These are phyloP conservation scores for Cydonia oblonga DNA, from an alignment of 331 rosid genomes.

Conservation along the genomic window DNA sequence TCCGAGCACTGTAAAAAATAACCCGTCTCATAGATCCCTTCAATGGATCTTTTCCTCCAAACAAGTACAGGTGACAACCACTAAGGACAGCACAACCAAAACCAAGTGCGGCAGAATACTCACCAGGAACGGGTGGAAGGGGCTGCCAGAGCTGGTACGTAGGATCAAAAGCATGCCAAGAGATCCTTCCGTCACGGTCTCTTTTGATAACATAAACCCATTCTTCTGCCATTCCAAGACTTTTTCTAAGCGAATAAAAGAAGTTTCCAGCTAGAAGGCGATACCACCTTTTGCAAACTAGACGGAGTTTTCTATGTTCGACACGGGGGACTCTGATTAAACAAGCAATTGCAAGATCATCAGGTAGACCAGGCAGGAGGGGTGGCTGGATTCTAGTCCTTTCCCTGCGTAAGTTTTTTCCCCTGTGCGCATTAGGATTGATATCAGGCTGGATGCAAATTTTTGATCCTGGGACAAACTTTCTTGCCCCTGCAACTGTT, in stretches of 20 bases:
- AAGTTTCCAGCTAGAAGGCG: constrained; percentile 87
- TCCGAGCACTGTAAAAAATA: constrained; percentile 86
- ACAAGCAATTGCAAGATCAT: constrained; percentile 98
- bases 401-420: constrained; percentile 65
- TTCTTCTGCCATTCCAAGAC: constrained; percentile 99
- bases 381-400: constrained; percentile 88
- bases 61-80: constrained; percentile 88
- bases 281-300: constrained; percentile 92
- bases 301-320: constrained; percentile 82
- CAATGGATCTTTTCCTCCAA: constrained; percentile 88
- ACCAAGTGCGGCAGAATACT: constrained; percentile 92
- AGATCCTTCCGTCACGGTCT: constrained; percentile 86
- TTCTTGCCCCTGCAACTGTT: constrained; percentile 93
- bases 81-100: constrained; percentile 98
- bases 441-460: constrained; percentile 96
- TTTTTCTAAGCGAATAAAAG: constrained; percentile 86
- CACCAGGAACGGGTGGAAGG: constrained; percentile 91
- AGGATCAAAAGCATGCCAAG: constrained; percentile 98
- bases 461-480: constrained; percentile 93
- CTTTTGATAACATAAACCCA: constrained; percentile 98
- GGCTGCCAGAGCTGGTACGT: constrained; percentile 97
- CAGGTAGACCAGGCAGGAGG: constrained; percentile 94
- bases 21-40: constrained; percentile 96
- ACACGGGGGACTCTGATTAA: constrained; percentile 87
- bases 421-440: constrained; percentile 83